A percentile compares a stretch with the other conserved stretches of the same genome.
Conservation (phyloP, 2,329 filamentous ascomycete species). For the Geosmithia putterillii region DNA sequence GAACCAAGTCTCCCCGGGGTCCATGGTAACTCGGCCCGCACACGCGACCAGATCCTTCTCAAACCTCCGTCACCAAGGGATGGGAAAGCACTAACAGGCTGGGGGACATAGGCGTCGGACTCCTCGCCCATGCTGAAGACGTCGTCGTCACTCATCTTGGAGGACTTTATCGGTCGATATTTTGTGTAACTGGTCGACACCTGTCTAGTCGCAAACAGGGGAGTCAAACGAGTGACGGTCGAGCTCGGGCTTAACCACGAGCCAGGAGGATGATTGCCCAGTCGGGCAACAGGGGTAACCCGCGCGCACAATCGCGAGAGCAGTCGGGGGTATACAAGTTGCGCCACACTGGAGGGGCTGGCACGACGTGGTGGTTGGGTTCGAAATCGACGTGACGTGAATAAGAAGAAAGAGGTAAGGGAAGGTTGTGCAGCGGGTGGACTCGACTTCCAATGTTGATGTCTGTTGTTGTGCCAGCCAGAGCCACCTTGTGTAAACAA, state of each 20-base stretch:
- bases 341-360: conserved; percentile 10
- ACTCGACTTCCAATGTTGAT: background rate
- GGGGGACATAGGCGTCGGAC: conserved; percentile 27
- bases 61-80: background rate
- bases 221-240: conserved; percentile 7
- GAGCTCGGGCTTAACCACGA: conserved; percentile 9
- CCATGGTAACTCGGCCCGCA: too few relatives aligned
- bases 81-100: conserved; percentile 17
- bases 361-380: background rate
- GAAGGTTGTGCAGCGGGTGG: background rate
- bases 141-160: conserved; percentile 44
- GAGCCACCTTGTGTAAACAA: conserved; percentile 1
- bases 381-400: background rate
- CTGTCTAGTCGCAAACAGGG: conserved; percentile 7
- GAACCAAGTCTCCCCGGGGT: background rate
- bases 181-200: conserved; percentile 3
- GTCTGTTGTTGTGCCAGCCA: conserved; percentile 1
- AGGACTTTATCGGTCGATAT: background rate
- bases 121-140: conserved; percentile 25
- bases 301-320: conserved; percentile 6
- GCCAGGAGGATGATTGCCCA: conserved; percentile 6
- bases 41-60: background rate
- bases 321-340: conserved; percentile 8
- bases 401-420: background rate
- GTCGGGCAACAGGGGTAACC: conserved; percentile 9